Base-by-base conservation (phyloP, 2,329 filamentous ascomycete species). In the Phialemoniopsis sp. region DNA sequence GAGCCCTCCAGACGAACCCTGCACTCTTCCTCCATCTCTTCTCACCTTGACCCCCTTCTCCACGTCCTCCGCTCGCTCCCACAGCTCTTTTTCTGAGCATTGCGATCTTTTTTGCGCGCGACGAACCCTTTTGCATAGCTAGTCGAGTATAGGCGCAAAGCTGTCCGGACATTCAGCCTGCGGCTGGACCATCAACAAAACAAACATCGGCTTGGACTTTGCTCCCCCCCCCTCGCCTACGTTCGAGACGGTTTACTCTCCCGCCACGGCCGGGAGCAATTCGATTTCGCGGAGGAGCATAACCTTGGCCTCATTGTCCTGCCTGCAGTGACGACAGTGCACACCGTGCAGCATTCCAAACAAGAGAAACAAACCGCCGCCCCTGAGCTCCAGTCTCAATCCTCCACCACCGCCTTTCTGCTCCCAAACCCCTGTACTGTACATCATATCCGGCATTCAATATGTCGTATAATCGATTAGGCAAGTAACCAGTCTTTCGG, bases 401-500 rank as follows among this genome's bases (percentile, higher is more conserved):
- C 45, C 33, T 32, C 36, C 39, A 41, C 37, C 40, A 37, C 43
- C 44, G 45, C 41, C n/a, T n/a, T n/a, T 38, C 46, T 42, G 33
- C 36, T 33, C 45, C 32, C 38, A 46, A 41, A 46, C 36, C 44
- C 42, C 48, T 40, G 21, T 10, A 6, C 10, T 26, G 21, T 38
- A 36, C 41, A 55, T 65, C 59, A 26, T 26, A 26, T 6, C 10
- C 21, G 21, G 10, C 21, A 26, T 6, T 26, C 21, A 26, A 26
- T 65, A 86, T 87, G 81, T 78, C 80, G 59, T 88, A 88, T 69
- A 85, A 87, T 70, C 80, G 82, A 53, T 64, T 87, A 72, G 80
- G 83, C 79, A 73, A 68, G 79, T 78, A 43, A 36, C 39, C 45
- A 46, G 42, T 45, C 37, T 42, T 38, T 45, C 31, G 32, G 42